Evolutionary conservation across 139 green algal genomes (phyloP).

Genomic region (Chlamydomonas sphaeroides): DNA sequence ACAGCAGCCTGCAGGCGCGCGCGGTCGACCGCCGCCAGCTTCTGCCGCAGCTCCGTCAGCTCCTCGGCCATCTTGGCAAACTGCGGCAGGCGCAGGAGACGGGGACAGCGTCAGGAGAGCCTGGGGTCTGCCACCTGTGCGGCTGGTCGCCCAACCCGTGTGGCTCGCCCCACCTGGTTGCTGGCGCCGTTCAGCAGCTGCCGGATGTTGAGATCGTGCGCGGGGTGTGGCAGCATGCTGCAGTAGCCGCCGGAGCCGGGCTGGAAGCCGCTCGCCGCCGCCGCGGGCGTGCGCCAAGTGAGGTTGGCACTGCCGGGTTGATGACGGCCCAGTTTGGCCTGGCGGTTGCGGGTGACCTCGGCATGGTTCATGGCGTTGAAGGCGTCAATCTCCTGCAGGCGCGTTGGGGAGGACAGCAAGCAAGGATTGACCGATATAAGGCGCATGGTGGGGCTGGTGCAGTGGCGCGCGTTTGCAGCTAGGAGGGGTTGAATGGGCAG

Average conservation of each 20-base stretch:
- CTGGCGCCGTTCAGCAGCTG: slow-evolving; percentile 4
- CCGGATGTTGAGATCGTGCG: not conserved
- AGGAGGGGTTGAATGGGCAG: no score
- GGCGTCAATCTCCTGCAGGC: slow-evolving; percentile 2
- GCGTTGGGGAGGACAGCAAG: no score
- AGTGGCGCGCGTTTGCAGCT: no score
- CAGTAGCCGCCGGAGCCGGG: slow-evolving; percentile 26
- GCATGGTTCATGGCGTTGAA: slow-evolving; percentile 13
- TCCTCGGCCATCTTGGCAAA: slow-evolving; percentile 19
- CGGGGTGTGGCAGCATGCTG: not conserved
- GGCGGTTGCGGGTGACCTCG: not conserved
- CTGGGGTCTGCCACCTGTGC: no score
- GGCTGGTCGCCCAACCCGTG: no score
- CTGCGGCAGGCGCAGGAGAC: no score
- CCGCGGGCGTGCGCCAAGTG: slow-evolving; percentile 16
- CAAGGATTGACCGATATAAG: no score
- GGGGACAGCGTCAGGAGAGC: no score
- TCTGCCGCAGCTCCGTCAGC: slow-evolving; percentile 16
- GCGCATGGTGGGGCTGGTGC: no score
- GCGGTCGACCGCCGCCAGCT: slow-evolving; percentile 5
- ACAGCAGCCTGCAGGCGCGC: slow-evolving; percentile 6
- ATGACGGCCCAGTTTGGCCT: slow-evolving; percentile 2
- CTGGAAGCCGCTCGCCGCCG: not conserved
- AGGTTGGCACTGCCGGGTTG: not conserved
- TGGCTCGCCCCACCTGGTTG: not conserved